Base-by-base conservation (phyloP, 1,284 basidiomycete genomes). In the Ustilago shanxiensis region DNA sequence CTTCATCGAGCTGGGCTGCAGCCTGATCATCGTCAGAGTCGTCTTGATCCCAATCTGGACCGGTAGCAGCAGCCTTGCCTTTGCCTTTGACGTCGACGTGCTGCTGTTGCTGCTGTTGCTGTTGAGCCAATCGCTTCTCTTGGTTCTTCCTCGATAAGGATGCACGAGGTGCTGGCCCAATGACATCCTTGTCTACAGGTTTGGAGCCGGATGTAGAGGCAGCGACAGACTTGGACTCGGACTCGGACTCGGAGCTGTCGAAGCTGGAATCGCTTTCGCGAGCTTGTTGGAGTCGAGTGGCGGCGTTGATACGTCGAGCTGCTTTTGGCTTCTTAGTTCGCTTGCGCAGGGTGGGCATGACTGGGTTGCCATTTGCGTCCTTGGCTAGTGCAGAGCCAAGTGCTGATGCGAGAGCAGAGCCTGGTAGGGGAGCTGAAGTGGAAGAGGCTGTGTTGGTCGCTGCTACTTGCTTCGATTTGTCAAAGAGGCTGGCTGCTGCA, bases 361-460 rank as follows among this genome's bases (percentile, higher is more conserved):
- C 35, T 1, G 77, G 72, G 24, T 79, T 69, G 39, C 83, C 83
- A 31, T 82, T 77, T 4, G 81, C 59, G 20, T 80, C 82, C 52
- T 60, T 76, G 7, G 82, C 82, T 1, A 85, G 69, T 6, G 84
- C 83, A 1, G 82, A 83, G n/a, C 84, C 84, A 20, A 83, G 58
- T 11, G 66, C 55, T 11, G 72, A 60, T 9, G 70, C 55, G 6
- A 70, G 69, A 14, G 59, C 68, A 4, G 78, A 71, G 29, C 63
- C 67, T 44, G 60, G 59, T 14, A 51, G 54, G 1, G 62, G 47
- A 20, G 66, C 51, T 0, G 65, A 65, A 16, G 41, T 44, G 9
- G 57, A n/a, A 2, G 72, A 50, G 14, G 54, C 22, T 31, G 61
- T 26, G 31, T 63, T 7, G 26, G 58, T n/a, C 33, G 66, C 1